Evolutionary conservation across 1,139 yeast species (phyloP).

Genomic region (Hansenula lynferdii): DNA sequence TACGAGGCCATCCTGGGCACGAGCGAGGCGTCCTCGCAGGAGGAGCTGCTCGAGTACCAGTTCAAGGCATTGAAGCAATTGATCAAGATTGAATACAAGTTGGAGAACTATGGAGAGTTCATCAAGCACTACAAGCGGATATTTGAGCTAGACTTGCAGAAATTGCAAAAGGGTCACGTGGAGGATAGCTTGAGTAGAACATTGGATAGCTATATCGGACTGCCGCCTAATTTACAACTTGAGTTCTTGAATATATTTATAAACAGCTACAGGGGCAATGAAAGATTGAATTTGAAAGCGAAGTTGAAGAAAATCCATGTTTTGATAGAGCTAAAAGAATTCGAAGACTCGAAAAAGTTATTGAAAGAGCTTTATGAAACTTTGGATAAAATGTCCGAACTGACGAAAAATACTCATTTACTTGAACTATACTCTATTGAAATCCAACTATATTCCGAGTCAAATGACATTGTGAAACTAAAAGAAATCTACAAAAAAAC

Average conservation of each 20-base stretch:
- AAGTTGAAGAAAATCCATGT: conserved; percentile 47
- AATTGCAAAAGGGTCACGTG: conserved; percentile 41
- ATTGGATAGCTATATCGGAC: conserved; percentile 38
- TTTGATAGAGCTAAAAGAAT: conserved; percentile 36
- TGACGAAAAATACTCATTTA: conserved; percentile 40
- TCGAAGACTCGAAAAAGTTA: conserved; percentile 34
- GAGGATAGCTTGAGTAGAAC: conserved; percentile 61
- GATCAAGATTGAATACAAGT: conserved; percentile 46
- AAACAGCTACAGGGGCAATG: conserved; percentile 31
- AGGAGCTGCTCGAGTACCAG: conserved; percentile 19
- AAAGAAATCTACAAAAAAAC: conserved; percentile 47
- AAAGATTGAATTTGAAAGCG: conserved; percentile 53
- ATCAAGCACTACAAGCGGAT: conserved; percentile 28
- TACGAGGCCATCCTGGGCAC: conserved; percentile 10
- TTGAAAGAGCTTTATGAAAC: conserved; percentile 37
- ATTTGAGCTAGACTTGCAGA: conserved; percentile 25
- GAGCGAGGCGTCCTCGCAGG: conserved; percentile 1
- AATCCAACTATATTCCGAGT: conserved; percentile 44
- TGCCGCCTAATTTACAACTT: conserved; percentile 17
- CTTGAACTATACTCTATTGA: conserved; percentile 65
- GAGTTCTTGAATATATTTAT: conserved; percentile 10
- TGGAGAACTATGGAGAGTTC: conserved; percentile 31
- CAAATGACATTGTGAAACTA: conserved; percentile 36
- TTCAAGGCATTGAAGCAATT: conserved; percentile 66
- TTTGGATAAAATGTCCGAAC: conserved; percentile 37